phyloP scores from a whole-genome alignment of 2,329 filamentous ascomycete genomes.

The Aureobasidium sp. region DNA sequence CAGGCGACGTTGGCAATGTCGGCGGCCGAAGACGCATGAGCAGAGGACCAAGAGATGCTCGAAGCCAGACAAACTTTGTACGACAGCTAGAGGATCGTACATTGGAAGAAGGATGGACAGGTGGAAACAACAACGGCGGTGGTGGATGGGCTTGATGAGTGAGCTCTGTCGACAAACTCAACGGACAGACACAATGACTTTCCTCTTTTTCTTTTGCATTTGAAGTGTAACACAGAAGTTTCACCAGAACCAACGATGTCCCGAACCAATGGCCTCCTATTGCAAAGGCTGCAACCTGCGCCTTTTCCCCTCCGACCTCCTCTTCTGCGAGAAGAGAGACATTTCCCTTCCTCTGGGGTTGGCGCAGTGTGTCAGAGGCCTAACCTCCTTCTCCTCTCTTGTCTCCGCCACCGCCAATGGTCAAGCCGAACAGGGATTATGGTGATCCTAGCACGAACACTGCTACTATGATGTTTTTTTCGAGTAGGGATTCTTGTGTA shows the following conservation, averaged over 20 bases:
- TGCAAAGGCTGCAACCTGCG: too few relatives aligned
- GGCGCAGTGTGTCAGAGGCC: neutral
- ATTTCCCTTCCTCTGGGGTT: neutral
- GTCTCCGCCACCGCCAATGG: neutral
- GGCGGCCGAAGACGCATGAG: slow-evolving; percentile 62
- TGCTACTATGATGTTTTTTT: neutral
- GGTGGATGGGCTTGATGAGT: slow-evolving; percentile 11
- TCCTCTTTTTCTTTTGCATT: neutral
- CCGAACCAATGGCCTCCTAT: neutral
- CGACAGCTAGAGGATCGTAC: slow-evolving; percentile 90
- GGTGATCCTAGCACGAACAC: neutral
- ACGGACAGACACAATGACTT: neutral
- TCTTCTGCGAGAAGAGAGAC: neutral
- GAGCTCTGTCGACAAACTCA: neutral
- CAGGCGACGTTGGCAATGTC: slow-evolving; percentile 53
- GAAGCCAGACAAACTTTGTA: slow-evolving; percentile 75
- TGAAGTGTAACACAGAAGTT: neutral
- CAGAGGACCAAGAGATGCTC: slow-evolving; percentile 38
- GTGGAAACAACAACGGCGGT: slow-evolving; percentile 34
- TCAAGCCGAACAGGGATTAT: neutral
- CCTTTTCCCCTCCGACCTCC: neutral
- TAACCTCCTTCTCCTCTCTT: neutral
- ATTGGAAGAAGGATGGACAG: slow-evolving; percentile 69
- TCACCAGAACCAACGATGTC: neutral
- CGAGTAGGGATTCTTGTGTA: neutral